Conservation (phyloP, 208 protist species). For the Crithidia fasciculata region DNA sequence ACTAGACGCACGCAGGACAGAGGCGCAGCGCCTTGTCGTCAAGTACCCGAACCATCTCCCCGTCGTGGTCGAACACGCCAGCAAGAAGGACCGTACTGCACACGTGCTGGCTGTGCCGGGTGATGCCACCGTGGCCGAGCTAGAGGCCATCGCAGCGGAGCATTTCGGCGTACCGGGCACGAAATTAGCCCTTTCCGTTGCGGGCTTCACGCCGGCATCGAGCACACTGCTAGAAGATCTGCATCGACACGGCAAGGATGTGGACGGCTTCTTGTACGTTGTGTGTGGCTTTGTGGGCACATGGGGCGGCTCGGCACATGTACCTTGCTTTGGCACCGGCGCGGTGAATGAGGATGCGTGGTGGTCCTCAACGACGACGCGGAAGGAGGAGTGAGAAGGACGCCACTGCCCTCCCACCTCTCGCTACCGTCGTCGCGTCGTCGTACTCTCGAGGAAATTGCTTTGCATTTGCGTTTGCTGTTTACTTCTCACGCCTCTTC, state of each 20-base stretch:
- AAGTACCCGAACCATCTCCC: conserved; percentile 20
- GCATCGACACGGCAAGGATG: neutral
- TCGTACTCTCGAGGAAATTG: no score
- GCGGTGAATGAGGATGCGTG: neutral
- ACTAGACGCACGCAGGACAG: conserved; percentile 24
- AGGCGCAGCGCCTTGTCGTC: conserved; percentile 28
- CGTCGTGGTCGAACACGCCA: conserved; percentile 14
- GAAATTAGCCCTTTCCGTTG: neutral
- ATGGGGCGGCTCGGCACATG: neutral
- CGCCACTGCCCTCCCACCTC: no score
- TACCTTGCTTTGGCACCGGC: neutral
- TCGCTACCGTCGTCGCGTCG: no score
- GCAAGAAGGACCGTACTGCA: conserved; percentile 8
- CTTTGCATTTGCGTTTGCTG: no score
- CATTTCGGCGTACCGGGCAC: neutral
- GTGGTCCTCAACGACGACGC: neutral
- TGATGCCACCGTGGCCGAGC: conserved; percentile 17
- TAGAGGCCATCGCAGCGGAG: neutral
- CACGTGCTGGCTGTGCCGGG: conserved; percentile 10
- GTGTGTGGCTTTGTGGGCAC: neutral
- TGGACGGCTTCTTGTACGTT: neutral
- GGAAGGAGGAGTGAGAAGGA: neutral
- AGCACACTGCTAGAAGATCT: neutral
- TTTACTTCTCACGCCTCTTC: no score
- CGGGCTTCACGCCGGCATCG: neutral